A percentile compares a stretch with the other conserved stretches of the same genome.
Conservation (phyloP, 2,329 filamentous ascomycete genomes). For the Helminthosporium solani region DNA sequence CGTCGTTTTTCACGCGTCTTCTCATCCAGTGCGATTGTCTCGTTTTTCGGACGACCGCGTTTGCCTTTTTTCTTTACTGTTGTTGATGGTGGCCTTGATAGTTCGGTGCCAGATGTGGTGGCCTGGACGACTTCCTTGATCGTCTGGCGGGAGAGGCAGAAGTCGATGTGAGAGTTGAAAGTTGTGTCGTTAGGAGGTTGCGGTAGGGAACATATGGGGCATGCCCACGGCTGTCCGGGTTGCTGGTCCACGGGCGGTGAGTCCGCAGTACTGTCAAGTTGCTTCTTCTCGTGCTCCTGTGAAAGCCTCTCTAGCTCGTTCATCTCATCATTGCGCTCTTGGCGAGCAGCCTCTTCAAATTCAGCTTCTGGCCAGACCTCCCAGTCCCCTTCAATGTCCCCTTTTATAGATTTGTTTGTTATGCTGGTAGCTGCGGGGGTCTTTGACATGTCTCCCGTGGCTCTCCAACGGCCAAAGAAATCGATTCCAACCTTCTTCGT, state of each 20-base stretch:
- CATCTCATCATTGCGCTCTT: slow-evolving; percentile 62
- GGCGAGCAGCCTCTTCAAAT: slow-evolving; percentile 61
- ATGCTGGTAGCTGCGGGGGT: slow-evolving; percentile 11
- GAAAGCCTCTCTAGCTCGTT: slow-evolving; percentile 62
- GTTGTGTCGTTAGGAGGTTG: slow-evolving; percentile 71
- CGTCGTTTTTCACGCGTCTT: slow-evolving; percentile 33
- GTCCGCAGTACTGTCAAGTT: slow-evolving; percentile 6
- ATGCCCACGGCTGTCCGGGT: slow-evolving; percentile 66
- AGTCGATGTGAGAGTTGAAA: slow-evolving; percentile 92
- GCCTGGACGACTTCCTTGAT: slow-evolving; percentile 79
- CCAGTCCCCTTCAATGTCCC: slow-evolving; percentile 57
- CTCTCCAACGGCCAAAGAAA: slow-evolving; percentile 67
- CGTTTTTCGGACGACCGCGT: slow-evolving; percentile 30
- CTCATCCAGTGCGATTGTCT: slow-evolving; percentile 20
- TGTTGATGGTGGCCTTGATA: not conserved
- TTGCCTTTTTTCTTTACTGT: slow-evolving; percentile 30
- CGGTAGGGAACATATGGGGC: slow-evolving; percentile 80
- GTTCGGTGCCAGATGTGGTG: slow-evolving; percentile 12
- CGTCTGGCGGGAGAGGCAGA: slow-evolving; percentile 80
- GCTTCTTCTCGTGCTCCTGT: slow-evolving; percentile 52
- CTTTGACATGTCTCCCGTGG: slow-evolving; percentile 11
- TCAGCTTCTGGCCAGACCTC: slow-evolving; percentile 69
- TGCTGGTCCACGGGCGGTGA: slow-evolving; percentile 27
- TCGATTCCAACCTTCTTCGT: slow-evolving; percentile 77
- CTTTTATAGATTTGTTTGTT: slow-evolving; percentile 17